Evolutionary conservation across 176 grass and related monocot species (phyloP).

Genomic region (Themeda triandra): DNA sequence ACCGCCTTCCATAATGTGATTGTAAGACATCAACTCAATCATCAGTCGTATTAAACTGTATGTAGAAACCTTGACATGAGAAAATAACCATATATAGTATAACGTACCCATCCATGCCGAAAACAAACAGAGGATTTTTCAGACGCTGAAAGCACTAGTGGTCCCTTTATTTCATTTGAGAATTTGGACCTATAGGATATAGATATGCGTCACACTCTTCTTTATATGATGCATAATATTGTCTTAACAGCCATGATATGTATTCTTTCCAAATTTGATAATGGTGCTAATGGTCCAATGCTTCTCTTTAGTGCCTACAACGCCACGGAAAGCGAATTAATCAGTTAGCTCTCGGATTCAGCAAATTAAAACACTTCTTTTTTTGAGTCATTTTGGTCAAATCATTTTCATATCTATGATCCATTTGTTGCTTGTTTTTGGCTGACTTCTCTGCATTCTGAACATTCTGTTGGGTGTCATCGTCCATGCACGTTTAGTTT

Average conservation of each 20-base stretch:
- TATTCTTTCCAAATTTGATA: neutral
- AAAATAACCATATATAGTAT: neutral
- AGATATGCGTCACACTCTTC: neutral
- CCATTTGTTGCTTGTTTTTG: neutral
- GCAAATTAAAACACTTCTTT: neutral
- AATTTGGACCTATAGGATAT: neutral
- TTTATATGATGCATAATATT: neutral
- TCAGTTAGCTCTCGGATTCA: neutral
- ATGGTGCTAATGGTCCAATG: neutral
- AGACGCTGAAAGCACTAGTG: neutral
- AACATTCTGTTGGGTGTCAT: neutral
- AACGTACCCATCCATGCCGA: neutral
- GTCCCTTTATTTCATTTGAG: neutral
- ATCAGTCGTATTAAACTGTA: neutral
- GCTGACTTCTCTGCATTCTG: neutral
- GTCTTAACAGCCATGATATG: neutral
- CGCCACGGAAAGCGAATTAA: neutral
- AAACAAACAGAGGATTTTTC: neutral
- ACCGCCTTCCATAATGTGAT: slow-evolving; percentile 74
- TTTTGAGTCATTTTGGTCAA: neutral
- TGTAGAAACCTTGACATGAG: neutral
- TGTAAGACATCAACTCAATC: slow-evolving; percentile 22
- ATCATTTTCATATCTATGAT: neutral
- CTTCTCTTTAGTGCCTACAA: neutral
- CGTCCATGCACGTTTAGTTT: too few relatives aligned